Evolutionary conservation across 208 protist species (phyloP).

Genomic region (Borovskyia barvae): DNA sequence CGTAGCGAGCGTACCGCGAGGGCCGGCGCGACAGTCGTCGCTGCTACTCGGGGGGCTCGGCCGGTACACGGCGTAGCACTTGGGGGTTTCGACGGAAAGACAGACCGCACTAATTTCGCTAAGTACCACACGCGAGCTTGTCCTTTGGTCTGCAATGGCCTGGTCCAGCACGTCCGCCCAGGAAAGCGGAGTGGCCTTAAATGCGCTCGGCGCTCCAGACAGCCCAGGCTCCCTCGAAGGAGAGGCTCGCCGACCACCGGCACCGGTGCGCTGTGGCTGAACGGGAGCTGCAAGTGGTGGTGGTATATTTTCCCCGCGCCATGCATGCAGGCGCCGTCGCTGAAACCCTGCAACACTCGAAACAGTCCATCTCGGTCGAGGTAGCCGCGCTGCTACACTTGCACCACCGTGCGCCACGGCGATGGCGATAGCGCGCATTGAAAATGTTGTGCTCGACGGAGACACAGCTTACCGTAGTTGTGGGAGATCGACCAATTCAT

Average conservation of each 20-base stretch:
- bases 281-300: conserved; percentile 4
- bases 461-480: too few relatives aligned
- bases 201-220: not conserved
- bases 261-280: not conserved
- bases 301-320: too few relatives aligned
- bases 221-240: not conserved
- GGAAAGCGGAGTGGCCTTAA: not conserved
- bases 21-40: not conserved
- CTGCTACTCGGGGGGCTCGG: conserved; percentile 8
- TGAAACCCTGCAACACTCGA: too few relatives aligned
- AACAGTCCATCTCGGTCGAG: too few relatives aligned
- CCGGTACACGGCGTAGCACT: conserved; percentile 47
- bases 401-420: too few relatives aligned
- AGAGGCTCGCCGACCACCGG: too few relatives aligned
- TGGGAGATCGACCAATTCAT: too few relatives aligned
- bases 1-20: not conserved
- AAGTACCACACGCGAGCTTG: conserved; percentile 21
- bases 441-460: too few relatives aligned
- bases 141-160: not conserved
- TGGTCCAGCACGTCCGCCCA: conserved; percentile 18
- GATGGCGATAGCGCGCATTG: too few relatives aligned
- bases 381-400: too few relatives aligned
- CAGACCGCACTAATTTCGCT: conserved; percentile 28
- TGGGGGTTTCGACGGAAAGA: conserved; percentile 25
- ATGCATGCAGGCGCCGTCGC: too few relatives aligned